Percentiles rank a stretch among this genome's conserved stretches.
These are phyloP conservation scores for Aspergillus sparsus DNA, from an alignment of 495 filamentous ascomycete species.

Conservation along the genomic window DNA sequence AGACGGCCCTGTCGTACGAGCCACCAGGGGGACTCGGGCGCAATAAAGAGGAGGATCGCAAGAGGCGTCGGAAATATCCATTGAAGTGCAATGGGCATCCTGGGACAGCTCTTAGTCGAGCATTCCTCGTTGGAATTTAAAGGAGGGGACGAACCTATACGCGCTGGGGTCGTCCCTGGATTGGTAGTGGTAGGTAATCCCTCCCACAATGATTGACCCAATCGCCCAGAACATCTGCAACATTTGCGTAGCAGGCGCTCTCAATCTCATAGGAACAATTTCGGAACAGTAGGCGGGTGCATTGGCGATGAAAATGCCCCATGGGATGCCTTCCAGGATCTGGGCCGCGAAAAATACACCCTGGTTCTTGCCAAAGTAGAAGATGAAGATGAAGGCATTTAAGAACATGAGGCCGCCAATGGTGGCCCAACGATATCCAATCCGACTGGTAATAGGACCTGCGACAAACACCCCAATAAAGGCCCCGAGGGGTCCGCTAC, in stretches of 20 bases:
- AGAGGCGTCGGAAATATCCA: conserved; percentile 78
- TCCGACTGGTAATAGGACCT: conserved; percentile 63
- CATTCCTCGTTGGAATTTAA: conserved; percentile 30
- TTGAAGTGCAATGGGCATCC: conserved; percentile 64
- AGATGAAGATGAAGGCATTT: conserved; percentile 64
- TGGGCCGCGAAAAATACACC: conserved; percentile 29
- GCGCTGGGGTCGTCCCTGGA: conserved; percentile 34
- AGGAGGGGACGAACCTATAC: conserved; percentile 45
- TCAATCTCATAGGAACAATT: conserved; percentile 63
- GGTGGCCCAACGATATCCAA: conserved; percentile 67
- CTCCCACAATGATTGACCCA: conserved; percentile 67
- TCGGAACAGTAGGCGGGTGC: conserved; percentile 73
- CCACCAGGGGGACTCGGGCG: conserved; percentile 70
- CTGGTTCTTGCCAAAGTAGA: conserved; percentile 56
- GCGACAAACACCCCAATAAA: conserved; percentile 69
- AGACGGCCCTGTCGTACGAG: conserved; percentile 52
- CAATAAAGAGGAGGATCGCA: conserved; percentile 62
- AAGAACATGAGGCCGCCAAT: conserved; percentile 60
- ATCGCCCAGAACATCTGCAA: conserved; percentile 75
- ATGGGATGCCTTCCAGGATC: conserved; percentile 64
- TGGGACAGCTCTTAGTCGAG: conserved; percentile 56
- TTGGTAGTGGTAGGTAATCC: conserved; percentile 61
- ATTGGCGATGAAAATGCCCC: conserved; percentile 74
- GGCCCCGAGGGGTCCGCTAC: conserved; percentile 54
- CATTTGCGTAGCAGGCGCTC: conserved; percentile 66